These are phyloP conservation scores for Lactarius trivialis DNA, from an alignment of 768 basidiomycete genomes.

Conservation along the genomic window DNA sequence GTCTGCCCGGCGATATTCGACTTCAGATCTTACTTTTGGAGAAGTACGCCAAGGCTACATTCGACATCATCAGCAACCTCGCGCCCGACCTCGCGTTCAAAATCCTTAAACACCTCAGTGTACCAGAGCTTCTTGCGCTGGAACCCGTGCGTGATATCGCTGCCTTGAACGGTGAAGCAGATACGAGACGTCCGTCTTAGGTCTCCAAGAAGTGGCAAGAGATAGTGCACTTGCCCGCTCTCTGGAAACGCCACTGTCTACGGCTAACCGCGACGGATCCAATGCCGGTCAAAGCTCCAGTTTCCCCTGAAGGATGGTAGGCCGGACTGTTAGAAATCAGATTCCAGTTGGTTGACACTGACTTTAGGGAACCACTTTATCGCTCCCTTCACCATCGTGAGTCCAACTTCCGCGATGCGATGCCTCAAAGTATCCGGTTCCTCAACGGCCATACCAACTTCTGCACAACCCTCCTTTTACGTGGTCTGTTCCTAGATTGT, in stretches of 20 bases:
- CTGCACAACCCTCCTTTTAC: conserved; percentile 72
- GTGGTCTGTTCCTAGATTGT: conserved; percentile 32
- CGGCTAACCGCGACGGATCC: conserved; percentile 70
- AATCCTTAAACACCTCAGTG: conserved; percentile 51
- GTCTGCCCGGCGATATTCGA: conserved; percentile 78
- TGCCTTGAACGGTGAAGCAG: neutral
- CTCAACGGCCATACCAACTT: conserved; percentile 81
- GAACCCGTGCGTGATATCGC: conserved; percentile 40
- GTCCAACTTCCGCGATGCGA: conserved; percentile 68
- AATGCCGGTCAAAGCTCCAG: conserved; percentile 52
- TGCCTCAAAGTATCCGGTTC: conserved; percentile 73
- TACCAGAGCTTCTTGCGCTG: conserved; percentile 55
- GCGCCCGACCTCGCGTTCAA: conserved; percentile 58
- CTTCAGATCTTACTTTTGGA: conserved; percentile 79
- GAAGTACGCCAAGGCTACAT: conserved; percentile 76
- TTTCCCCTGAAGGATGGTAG: conserved; percentile 66
- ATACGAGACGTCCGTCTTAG: conserved; percentile 21
- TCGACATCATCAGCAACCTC: conserved; percentile 73
- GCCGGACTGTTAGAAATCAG: conserved; percentile 26
- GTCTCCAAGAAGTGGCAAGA: conserved; percentile 42
- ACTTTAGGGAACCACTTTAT: conserved; percentile 57
- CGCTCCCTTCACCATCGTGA: conserved; percentile 80
- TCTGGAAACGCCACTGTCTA: conserved; percentile 76
- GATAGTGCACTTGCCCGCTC: conserved; percentile 51
- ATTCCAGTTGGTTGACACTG: neutral